These are phyloP conservation scores for Geotrichum carabidarum DNA, from an alignment of 1,139 yeast genomes.

Conservation along the genomic window DNA sequence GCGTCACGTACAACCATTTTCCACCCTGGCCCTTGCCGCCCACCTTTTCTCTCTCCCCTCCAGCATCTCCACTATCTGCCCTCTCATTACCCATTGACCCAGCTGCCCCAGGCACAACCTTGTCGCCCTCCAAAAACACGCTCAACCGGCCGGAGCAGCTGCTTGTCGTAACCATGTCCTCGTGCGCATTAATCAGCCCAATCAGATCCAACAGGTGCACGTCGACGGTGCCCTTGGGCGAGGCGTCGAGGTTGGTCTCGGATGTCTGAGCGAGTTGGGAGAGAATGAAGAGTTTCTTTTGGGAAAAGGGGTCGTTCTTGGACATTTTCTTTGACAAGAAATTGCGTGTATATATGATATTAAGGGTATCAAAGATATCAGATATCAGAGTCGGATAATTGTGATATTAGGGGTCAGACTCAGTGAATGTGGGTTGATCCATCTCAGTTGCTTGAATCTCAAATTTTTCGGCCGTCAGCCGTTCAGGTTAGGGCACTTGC, in stretches of 20 bases:
- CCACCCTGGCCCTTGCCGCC: slow-evolving; percentile 90
- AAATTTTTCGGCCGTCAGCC: background rate
- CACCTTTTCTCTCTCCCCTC: slow-evolving; percentile 39
- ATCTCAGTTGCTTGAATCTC: background rate
- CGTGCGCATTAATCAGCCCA: slow-evolving; percentile 54
- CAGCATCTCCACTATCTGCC: slow-evolving; percentile 27
- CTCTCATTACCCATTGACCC: slow-evolving; percentile 18
- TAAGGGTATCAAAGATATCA: background rate
- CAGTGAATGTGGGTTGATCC: background rate
- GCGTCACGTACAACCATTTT: slow-evolving; percentile 78
- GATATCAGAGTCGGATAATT: background rate
- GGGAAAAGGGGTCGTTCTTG: slow-evolving; percentile 54
- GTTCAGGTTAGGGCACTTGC: background rate
- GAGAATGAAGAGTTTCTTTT: slow-evolving; percentile 59
- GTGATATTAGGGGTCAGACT: background rate
- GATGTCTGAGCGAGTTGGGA: slow-evolving; percentile 47
- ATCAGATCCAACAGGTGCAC: slow-evolving; percentile 66
- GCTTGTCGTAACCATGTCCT: slow-evolving; percentile 76
- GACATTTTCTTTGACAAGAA: no score
- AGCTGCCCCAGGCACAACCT: slow-evolving; percentile 1
- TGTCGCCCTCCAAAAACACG: slow-evolving; percentile 65
- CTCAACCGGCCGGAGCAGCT: slow-evolving; percentile 86
- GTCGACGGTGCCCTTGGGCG: slow-evolving; percentile 84
- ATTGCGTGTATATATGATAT: background rate
- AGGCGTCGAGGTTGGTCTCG: slow-evolving; percentile 53